Percentiles rank a stretch among this genome's conserved stretches.
These are phyloP conservation scores for Candida silvicultrix DNA, from an alignment of 805 yeast genomes.

Conservation along the genomic window DNA sequence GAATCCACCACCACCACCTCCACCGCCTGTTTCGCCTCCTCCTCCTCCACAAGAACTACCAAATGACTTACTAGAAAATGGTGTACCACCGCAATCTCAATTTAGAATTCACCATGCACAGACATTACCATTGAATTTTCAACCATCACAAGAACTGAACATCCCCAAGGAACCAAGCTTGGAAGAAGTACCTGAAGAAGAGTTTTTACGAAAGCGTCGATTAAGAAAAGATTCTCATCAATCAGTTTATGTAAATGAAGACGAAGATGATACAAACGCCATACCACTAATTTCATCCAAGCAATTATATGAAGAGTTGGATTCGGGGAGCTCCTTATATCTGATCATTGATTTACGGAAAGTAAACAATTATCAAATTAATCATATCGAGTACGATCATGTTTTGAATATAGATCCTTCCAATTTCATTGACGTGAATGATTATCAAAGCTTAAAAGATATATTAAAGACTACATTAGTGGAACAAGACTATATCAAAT, in stretches of 20 bases:
- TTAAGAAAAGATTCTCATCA: conserved; percentile 33
- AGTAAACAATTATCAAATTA: conserved; percentile 23
- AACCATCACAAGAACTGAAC: neutral
- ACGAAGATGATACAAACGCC: conserved; percentile 16
- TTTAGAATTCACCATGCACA: neutral
- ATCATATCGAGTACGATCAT: conserved; percentile 32
- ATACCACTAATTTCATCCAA: conserved; percentile 46
- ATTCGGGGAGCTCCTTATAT: conserved; percentile 33
- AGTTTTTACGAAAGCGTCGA: conserved; percentile 5
- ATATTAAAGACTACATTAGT: conserved; percentile 2
- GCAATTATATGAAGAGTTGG: conserved; percentile 34
- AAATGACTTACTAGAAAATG: neutral
- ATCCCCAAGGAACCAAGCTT: neutral
- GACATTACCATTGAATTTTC: conserved; percentile 1
- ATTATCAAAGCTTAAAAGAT: conserved; percentile 22
- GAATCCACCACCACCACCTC: conserved; percentile 8
- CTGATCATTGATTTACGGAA: conserved; percentile 36
- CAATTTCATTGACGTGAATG: conserved; percentile 26
- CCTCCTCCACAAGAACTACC: neutral
- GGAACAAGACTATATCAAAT: conserved; percentile 11
- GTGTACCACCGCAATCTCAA: neutral
- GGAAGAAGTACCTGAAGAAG: neutral
- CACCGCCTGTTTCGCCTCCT: conserved; percentile 4
- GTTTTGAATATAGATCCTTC: conserved; percentile 36
- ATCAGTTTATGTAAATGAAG: conserved; percentile 31